Evolutionary conservation across 2,329 filamentous ascomycete species (phyloP), one percentile per base, ranked within the genome.

Genomic region (Tolypocladium tropicale): DNA sequence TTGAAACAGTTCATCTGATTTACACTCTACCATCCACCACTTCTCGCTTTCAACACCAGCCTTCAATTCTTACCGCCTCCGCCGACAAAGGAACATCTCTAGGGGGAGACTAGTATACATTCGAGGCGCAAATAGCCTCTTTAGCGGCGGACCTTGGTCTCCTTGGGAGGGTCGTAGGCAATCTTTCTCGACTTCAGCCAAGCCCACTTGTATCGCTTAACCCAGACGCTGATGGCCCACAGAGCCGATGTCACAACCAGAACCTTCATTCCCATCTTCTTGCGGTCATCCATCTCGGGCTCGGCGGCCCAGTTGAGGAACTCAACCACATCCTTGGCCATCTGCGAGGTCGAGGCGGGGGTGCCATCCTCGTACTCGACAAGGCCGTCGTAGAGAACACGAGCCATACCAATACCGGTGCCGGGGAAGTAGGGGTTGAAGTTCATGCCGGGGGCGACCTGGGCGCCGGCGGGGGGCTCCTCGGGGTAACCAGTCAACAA

Each of bases 341-440:
- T 99, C 79, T 99, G 94, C 61, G 93, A 96, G 63, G 91, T 91
- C 60, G 93, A 90, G 53, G 94, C 94, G 54, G 91, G 89, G 46
- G 94, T 99, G 61, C 83, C 91, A 65, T 99, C 94, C 74, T 99
- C 94, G 78, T 97, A 99, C 75, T 99, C 94, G 61, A 99, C 94
- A 57, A 99, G 79, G 62, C 90, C 94, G 65, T 99, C 94, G 78
- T 95, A 99, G 59, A 99, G 85, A 59, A 97, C 94, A 84, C 94
- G 93, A 67, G 88, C 93, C 94, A 99, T 99, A 68, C 89, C 94
- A 74, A 99, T 99, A 72, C 93, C 93, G 66, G 94, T 97, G 71
- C 94, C 94, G 57, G 94, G 94, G 86, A 99, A 99, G 83, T 96
- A 99, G 59, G 94, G 94, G 84, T 99, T 99, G 85, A 99, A 99